These are phyloP conservation scores for Aureobasidium vineae DNA, from an alignment of 2,329 filamentous ascomycete species.

Conservation along the genomic window DNA sequence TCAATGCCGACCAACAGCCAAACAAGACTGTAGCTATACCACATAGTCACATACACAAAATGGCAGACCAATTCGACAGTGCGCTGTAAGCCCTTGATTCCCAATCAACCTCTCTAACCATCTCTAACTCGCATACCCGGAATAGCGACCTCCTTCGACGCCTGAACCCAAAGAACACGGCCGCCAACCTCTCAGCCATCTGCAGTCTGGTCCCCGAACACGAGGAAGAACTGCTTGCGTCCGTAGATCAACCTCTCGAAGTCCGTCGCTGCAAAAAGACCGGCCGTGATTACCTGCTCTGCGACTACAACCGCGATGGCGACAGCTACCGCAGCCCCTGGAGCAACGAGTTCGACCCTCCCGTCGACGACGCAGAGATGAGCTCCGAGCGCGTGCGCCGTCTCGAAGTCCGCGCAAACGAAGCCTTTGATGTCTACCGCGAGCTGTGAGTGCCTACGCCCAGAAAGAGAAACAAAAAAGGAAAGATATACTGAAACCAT, in stretches of 20 bases:
- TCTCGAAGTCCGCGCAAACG: slow-evolving; percentile 92
- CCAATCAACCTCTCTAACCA: background rate
- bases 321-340: slow-evolving; percentile 98
- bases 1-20: slow-evolving; percentile 7
- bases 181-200: slow-evolving; percentile 82
- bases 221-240: slow-evolving; percentile 95
- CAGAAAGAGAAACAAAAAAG: background rate
- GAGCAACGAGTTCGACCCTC: slow-evolving; percentile 97
- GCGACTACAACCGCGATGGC: slow-evolving; percentile 99
- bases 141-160: slow-evolving; percentile 93
- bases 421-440: slow-evolving; percentile 94
- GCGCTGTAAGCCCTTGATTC: slow-evolving; percentile 25
- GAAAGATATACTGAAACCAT: background rate
- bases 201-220: slow-evolving; percentile 86
- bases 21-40: background rate
- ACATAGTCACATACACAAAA: slow-evolving; percentile 1
- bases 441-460: slow-evolving; percentile 61
- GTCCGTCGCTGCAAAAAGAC: slow-evolving; percentile 82
- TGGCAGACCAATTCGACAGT: slow-evolving; percentile 30
- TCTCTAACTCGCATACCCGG: background rate
- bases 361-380: slow-evolving; percentile 72
- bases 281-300: slow-evolving; percentile 93
- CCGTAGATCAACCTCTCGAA: slow-evolving; percentile 91
- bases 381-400: slow-evolving; percentile 87
- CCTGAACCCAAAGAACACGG: slow-evolving; percentile 90